Percentiles rank a stretch among this genome's conserved stretches.
Evolutionary conservation across 768 basidiomycete species (phyloP).

Genomic region (Mycena epipterygia): DNA sequence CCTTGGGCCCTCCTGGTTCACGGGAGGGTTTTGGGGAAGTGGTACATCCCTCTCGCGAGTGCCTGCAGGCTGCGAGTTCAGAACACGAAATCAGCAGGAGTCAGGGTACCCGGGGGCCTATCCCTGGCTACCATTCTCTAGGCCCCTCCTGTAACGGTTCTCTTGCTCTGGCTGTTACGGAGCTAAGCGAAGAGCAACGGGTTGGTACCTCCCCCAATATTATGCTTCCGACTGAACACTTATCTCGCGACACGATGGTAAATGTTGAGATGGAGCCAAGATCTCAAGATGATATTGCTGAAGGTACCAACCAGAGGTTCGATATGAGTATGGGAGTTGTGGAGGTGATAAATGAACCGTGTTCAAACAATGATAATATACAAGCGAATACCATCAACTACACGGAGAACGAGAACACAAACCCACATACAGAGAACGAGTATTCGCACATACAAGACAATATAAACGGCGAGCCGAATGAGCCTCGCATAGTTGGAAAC

Average conservation of each 20-base stretch:
- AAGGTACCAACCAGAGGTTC: neutral
- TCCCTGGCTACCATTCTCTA: neutral
- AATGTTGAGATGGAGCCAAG: neutral
- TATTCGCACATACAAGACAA: neutral
- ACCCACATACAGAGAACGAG: neutral
- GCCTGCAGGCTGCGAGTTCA: constrained; percentile 10
- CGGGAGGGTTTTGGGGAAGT: no score
- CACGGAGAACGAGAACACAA: neutral
- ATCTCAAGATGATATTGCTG: neutral
- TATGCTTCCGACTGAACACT: neutral
- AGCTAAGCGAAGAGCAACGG: constrained; percentile 10
- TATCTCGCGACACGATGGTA: neutral
- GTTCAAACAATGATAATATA: neutral
- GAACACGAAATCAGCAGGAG: constrained; percentile 8
- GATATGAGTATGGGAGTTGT: neutral
- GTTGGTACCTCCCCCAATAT: constrained; percentile 11
- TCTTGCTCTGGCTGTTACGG: constrained; percentile 9
- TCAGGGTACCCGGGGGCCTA: constrained; percentile 17
- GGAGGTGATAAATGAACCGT: neutral
- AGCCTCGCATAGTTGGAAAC: neutral
- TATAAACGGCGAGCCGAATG: neutral
- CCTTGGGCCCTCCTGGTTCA: constrained; percentile 14
- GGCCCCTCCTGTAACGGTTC: constrained; percentile 19
- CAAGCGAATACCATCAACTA: neutral
- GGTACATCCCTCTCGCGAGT: constrained; percentile 1